Base-by-base conservation (phyloP, 2,329 filamentous ascomycete genomes). In the Trichoderma atroviride region DNA sequence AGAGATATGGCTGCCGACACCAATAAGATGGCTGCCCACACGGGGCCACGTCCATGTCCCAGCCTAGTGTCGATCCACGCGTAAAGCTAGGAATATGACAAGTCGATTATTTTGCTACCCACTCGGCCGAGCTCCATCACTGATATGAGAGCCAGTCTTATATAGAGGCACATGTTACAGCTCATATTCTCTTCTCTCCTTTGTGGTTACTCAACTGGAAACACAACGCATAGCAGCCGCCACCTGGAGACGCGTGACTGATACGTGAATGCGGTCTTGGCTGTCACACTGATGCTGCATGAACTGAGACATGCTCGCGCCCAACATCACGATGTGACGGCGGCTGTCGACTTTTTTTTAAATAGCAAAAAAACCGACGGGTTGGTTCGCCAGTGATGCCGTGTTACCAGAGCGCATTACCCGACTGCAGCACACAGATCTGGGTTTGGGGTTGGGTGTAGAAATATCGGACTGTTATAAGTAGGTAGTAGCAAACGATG, bases 51-150 rank as follows among this genome's bases (percentile, higher is more conserved):
- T 56, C n/a, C 40, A 29, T 22, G 31, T 31, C 40, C 37, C 63
- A 31, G 22, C 55, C 56, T 67, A 55, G 40, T 35, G 63, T 55
- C 58, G 63, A 67, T 67, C 63, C 53, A 67, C 50, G 63, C 63
- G 29, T 16, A 29, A 50, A 31, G 35, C 62, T 37, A 29, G 40
- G 63, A 31, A 56, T 56, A 67, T 67, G 63, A 67, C 63, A 29
- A 37, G 63, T 67, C 55, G 37, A 52, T 35, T 57, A 24, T 37
- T 57, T 14, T n/a, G 63, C n/a, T 43, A 33, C 52, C 35, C 33
- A 56, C 35, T 24, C 19, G 53, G 33, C 50, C 24, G n/a, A 13
- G 16, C 53, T 55, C 61, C 40, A 27, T 65, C 53, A 24, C 27
- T n/a, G 47, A 33, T 29, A 67, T 59, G 56, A 37, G 27, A 50